Conservation (phyloP, 2,329 filamentous ascomycete species). For the Dactylellina leptospora region DNA sequence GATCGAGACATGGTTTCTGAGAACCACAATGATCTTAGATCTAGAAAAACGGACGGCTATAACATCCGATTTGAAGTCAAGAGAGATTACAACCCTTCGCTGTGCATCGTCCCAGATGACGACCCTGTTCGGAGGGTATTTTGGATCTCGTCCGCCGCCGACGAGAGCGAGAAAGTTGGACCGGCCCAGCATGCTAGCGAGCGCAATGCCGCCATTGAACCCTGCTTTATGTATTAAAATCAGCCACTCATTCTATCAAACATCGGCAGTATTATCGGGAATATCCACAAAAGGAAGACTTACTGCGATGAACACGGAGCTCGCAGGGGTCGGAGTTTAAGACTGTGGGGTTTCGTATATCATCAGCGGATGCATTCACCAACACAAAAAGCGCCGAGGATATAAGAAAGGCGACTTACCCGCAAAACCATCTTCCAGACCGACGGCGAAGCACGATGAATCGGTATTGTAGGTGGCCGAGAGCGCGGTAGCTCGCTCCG, state of each 20-base stretch:
- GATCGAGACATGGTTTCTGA: conserved; percentile 82
- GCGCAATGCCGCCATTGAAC: conserved; percentile 81
- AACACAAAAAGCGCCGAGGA: conserved; percentile 29
- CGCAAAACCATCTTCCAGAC: conserved; percentile 84
- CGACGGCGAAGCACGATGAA: conserved; percentile 84
- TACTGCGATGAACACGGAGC: conserved; percentile 71
- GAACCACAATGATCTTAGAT: conserved; percentile 78
- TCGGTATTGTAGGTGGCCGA: conserved; percentile 87
- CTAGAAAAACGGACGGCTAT: conserved; percentile 80
- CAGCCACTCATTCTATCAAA: conserved; percentile 52
- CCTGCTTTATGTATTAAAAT: conserved; percentile 62
- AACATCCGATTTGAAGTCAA: conserved; percentile 82
- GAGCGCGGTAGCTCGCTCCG: conserved; percentile 76
- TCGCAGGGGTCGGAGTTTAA: conserved; percentile 77
- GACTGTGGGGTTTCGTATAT: conserved; percentile 64
- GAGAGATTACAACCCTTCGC: conserved; percentile 75
- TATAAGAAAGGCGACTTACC: conserved; percentile 66
- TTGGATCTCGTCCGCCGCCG: conserved; percentile 83
- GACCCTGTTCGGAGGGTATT: conserved; percentile 86
- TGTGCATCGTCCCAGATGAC: conserved; percentile 92
- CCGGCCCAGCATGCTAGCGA: conserved; percentile 85
- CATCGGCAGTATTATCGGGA: conserved; percentile 44
- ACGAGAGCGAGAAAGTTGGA: conserved; percentile 89
- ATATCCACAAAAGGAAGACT: conserved; percentile 25
- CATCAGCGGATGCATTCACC: conserved; percentile 28